Evolutionary conservation across 768 basidiomycete genomes (phyloP).

Genomic region (Hericium alpestre): DNA sequence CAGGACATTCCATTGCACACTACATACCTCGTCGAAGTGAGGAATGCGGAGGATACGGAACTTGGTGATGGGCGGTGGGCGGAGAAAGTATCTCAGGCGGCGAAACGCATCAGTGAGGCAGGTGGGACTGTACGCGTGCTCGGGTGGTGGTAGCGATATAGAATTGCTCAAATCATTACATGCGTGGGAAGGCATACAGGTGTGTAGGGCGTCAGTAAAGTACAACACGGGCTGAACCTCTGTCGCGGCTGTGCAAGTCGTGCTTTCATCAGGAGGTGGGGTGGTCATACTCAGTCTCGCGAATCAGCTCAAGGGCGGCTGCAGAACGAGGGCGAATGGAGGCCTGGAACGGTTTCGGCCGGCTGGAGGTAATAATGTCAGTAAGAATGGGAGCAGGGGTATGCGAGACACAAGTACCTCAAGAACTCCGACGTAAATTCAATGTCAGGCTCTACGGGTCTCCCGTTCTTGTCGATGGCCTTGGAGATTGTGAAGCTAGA

Average conservation of each 20-base stretch:
- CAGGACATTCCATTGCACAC: conserved; percentile 42
- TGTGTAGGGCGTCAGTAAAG: not conserved
- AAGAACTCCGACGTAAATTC: conserved; percentile 26
- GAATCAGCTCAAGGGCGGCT: conserved; percentile 22
- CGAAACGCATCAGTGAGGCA: conserved; percentile 22
- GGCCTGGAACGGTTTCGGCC: conserved; percentile 32
- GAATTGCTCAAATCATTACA: not conserved
- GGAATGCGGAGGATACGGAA: conserved; percentile 7
- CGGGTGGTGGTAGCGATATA: conserved; percentile 39
- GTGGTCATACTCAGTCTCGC: conserved; percentile 13
- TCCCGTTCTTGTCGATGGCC: conserved; percentile 26
- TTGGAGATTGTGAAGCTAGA: conserved; percentile 29
- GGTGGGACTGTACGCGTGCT: conserved; percentile 30
- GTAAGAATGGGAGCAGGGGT: too few relatives aligned
- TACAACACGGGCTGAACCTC: not conserved
- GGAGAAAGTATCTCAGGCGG: conserved; percentile 10
- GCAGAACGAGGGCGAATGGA: conserved; percentile 26
- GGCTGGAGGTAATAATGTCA: conserved; percentile 17
- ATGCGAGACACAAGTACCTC: conserved; percentile 20
- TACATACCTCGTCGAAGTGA: conserved; percentile 58
- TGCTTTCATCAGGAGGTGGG: not conserved
- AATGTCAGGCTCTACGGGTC: conserved; percentile 22
- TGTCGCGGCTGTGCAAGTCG: not conserved
- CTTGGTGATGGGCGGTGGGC: not conserved
- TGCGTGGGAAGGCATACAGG: too few relatives aligned